Percentiles rank a stretch among this genome's conserved stretches.
These are phyloP conservation scores for Alternaria angustiovoidea DNA, from an alignment of 2,329 filamentous ascomycete species.

Conservation along the genomic window DNA sequence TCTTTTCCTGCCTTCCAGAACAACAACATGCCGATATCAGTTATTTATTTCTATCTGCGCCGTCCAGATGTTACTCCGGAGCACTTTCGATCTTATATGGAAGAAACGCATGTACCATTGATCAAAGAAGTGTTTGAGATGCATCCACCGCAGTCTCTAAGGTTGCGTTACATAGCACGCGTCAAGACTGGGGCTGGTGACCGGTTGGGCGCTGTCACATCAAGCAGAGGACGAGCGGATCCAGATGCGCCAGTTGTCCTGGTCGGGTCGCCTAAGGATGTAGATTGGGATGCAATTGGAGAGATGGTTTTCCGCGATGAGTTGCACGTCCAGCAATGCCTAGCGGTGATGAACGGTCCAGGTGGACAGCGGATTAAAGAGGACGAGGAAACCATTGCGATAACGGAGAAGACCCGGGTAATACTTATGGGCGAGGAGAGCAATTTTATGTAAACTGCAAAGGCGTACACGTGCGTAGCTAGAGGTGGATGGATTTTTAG, in stretches of 20 bases:
- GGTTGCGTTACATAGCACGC: conserved; percentile 23
- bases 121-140: conserved; percentile 27
- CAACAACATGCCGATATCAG: conserved; percentile 22
- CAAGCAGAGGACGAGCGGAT: conserved; percentile 16
- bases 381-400: conserved; percentile 31
- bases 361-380: conserved; percentile 28
- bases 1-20: background rate
- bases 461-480: background rate
- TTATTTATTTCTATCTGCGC: conserved; percentile 28
- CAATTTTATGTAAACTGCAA: background rate
- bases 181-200: conserved; percentile 29
- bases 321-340: conserved; percentile 33
- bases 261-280: conserved; percentile 25
- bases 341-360: conserved; percentile 24
- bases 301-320: conserved; percentile 35
- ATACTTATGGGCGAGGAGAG: conserved; percentile 22
- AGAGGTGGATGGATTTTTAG: background rate
- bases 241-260: conserved; percentile 29
- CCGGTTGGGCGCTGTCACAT: conserved; percentile 26
- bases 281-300: conserved; percentile 31
- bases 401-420: conserved; percentile 20
- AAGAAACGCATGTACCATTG: conserved; percentile 24
- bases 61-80: conserved; percentile 26
- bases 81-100: conserved; percentile 28
- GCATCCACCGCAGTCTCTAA: conserved; percentile 16